A percentile compares a stretch with the other conserved stretches of the same genome.
Evolutionary conservation across 805 yeast genomes (phyloP).

Genomic region (Ogataea sp.): DNA sequence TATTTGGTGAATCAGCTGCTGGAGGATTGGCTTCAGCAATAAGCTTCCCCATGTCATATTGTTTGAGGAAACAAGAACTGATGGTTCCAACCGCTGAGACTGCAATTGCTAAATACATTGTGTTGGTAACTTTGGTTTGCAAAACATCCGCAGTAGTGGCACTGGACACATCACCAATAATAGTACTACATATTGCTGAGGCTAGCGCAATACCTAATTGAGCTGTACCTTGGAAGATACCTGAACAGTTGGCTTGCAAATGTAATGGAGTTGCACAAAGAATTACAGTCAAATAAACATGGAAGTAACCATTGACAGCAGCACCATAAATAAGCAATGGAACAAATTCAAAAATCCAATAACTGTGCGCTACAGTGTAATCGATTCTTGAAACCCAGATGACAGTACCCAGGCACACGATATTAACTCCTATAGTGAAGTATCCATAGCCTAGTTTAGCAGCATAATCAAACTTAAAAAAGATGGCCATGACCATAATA

Average conservation of each 20-base stretch:
- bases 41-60: too few species aligned
- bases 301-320: slow-evolving; percentile 23
- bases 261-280: slow-evolving; percentile 10
- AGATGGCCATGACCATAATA: slow-evolving; percentile 17
- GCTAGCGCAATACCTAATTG: background rate
- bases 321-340: slow-evolving; percentile 13
- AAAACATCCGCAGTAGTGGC: background rate
- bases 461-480: slow-evolving; percentile 10
- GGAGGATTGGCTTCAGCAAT: too few species aligned
- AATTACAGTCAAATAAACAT: slow-evolving; percentile 25
- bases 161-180: background rate
- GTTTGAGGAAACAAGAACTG: too few species aligned
- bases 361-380: slow-evolving; percentile 8
- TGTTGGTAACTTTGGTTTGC: background rate
- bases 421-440: slow-evolving; percentile 7
- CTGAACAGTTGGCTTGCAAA: background rate
- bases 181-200: background rate
- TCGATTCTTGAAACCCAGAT: slow-evolving; percentile 15
- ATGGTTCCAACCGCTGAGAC: background rate
- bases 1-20: too few species aligned
- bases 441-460: slow-evolving; percentile 11
- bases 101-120: background rate
- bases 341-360: slow-evolving; percentile 19
- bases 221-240: background rate
- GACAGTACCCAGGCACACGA: slow-evolving; percentile 6